Evolutionary conservation across 202 grass and related monocot genomes (phyloP), one percentile per base, ranked within the genome.

Genomic region (Alloteropsis angusta): DNA sequence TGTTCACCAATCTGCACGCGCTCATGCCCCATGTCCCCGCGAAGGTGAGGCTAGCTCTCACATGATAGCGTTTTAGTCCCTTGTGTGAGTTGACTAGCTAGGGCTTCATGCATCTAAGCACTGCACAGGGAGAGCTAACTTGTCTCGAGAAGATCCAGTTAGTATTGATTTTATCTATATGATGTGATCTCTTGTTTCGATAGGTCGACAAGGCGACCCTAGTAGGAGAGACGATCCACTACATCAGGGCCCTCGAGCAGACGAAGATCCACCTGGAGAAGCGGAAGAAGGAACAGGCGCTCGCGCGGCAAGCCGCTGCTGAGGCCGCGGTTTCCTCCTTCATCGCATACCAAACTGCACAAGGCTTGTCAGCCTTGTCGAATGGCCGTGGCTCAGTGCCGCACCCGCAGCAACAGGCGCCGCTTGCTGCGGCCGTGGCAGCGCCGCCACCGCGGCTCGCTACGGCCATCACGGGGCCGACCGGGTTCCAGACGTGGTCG

Each of bases 121-220:
- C 9, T 23, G 34, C 21, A 16, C 9, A 34, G 9, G n/a, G 9
- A 4, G 14, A 43, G 5, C 14, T 25, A 15, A 2, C 6, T 68
- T 2, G 23, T 49, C 46, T 2, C 5, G 46, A 49, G 4, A 18
- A 49, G 16, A 18, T 50, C 17, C 2, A n/a, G 0, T 3, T 7
- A n/a, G 0, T 3, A 30, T 30, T 50, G 16, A 50, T 50, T 0
- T 18, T 9, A 16, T 41, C 22, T 41, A 10, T 22, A 10, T 22
- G n/a, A 41, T 18, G 14, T 36, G 59, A 38, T n/a, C 9, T 72
- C 0, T 21, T 47, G 3, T 35, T 60, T 9, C 17, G 35, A 6
- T 47, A 98, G 92, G 77, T 76, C 5, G 89, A 95, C 64, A 94
- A 98, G 64, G 76, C 81, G 0, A 87, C 70, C 12, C 80, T 95